Conservation (phyloP, 1,284 basidiomycete genomes). For the Boletus hoseneyae region DNA sequence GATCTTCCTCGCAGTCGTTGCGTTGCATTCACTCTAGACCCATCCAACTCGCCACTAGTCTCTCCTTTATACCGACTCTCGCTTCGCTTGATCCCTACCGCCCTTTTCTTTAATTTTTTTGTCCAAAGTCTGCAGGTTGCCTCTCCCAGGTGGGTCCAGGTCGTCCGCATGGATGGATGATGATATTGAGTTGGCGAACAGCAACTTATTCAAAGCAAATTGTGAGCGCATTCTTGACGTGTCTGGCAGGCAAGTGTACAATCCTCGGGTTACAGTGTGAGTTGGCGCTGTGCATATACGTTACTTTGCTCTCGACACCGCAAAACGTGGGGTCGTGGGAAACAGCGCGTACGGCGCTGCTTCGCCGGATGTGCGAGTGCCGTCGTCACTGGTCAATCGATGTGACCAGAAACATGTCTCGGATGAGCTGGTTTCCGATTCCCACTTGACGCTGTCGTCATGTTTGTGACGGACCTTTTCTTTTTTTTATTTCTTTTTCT, state of each 20-base stretch:
- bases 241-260: constrained; percentile 6
- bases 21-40: constrained; percentile 22
- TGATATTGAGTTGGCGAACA: constrained; percentile 10
- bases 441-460: constrained; percentile 13
- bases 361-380: neutral
- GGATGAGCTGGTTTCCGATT: constrained; percentile 25
- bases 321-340: constrained; percentile 60
- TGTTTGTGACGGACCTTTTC: neutral
- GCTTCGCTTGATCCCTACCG: constrained; percentile 22
- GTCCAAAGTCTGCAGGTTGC: constrained; percentile 11
- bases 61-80: constrained; percentile 45
- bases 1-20: constrained; percentile 29
- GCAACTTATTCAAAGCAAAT: constrained; percentile 12
- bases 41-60: constrained; percentile 39
- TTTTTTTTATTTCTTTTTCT: constrained; percentile 8
- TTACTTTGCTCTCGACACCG: constrained; percentile 41
- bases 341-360: constrained; percentile 21
- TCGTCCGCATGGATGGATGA: constrained; percentile 4
- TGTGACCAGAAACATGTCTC: constrained; percentile 20
- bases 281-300: constrained; percentile 27
- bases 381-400: constrained; percentile 13
- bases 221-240: constrained; percentile 19
- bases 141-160: constrained; percentile 20
- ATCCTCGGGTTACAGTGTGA: constrained; percentile 18
- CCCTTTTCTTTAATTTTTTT: constrained; percentile 15